Conservation (phyloP, 306 rosid species). For the Gastrolobium bilobum region DNA sequence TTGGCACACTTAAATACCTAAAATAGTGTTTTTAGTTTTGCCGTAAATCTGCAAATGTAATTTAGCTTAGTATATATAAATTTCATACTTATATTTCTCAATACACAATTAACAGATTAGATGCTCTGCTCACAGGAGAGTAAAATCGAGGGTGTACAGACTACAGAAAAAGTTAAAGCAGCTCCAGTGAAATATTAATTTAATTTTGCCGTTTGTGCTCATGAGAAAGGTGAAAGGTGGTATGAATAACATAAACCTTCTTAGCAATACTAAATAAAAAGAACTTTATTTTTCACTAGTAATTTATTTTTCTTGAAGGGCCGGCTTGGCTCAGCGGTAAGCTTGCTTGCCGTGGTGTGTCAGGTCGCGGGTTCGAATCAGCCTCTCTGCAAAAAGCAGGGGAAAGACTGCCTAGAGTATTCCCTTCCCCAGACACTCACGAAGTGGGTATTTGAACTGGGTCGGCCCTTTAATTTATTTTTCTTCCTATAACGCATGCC, state of each 20-base stretch:
- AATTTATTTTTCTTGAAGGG: too few species aligned
- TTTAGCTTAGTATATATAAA: neutral
- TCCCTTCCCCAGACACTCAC: too few species aligned
- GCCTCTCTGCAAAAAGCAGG: too few species aligned
- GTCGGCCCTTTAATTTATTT: too few species aligned
- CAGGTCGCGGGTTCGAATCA: too few species aligned
- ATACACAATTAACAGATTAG: neutral
- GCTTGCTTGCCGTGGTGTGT: too few species aligned
- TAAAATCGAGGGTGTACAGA: neutral
- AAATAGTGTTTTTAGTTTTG: neutral
- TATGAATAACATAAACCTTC: conserved; percentile 15
- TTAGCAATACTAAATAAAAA: neutral
- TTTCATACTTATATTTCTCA: conserved; percentile 1
- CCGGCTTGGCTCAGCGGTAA: too few species aligned
- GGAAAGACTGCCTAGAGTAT: too few species aligned
- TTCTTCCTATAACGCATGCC: neutral
- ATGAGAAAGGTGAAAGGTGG: conserved; percentile 1
- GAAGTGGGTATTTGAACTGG: too few species aligned
- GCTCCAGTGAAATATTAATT: neutral
- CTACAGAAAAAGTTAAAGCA: conserved; percentile 5
- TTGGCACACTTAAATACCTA: neutral
- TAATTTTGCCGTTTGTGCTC: neutral
- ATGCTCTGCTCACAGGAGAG: neutral
- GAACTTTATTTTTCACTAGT: neutral
- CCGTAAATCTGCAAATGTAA: conserved; percentile 5